Evolutionary conservation across 441 rosid genomes (phyloP), one percentile per base, ranked within the genome.

Genomic region (Populus hybrid): DNA sequence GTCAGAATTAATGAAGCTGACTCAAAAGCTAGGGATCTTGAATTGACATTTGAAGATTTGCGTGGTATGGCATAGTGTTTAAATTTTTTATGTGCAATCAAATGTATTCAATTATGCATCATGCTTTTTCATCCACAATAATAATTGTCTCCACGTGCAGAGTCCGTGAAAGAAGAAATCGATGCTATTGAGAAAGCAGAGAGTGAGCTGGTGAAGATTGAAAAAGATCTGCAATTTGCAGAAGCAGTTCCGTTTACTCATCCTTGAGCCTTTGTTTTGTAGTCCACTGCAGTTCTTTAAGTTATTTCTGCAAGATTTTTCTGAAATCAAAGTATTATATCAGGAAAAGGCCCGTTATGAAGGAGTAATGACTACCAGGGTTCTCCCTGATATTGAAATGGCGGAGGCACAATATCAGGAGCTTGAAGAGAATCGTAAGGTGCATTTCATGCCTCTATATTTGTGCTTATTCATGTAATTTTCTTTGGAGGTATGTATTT

Each of bases 271-370:
- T 46, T 74, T 11, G 65, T 67, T 34, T 77, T 63, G 40, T 79
- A 16, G 28, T 66, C 80, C 67, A 30, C 69, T 77, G 71, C 70
- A 24, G 28, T 63, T 75, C 72, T 66, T 79, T 70, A 40, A 59
- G 67, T 57, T 73, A 24, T 64, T 72, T 67, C 46, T 78, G 64
- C 40, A 75, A 77, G 74, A 78, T 73, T 68, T 78, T 75, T 83
- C 46, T 67, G 76, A 80, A 78, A 74, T 78, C 36, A 73, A 74
- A 72, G 21, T 80, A 84, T 78, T 78, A 64, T 80, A 81, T 80
- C 89, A 96, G 99, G 93, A 85, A 82, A 90, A 85, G 87, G 84
- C 75, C 30, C 93, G 93, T 86, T 96, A 96, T 83, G 95, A 93
- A 89, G 79, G 84, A 71, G 67, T 94, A 75, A 96, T 94, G 99